phyloP scores from a whole-genome alignment of 768 basidiomycete species.

The Termitomyces titanicus region DNA sequence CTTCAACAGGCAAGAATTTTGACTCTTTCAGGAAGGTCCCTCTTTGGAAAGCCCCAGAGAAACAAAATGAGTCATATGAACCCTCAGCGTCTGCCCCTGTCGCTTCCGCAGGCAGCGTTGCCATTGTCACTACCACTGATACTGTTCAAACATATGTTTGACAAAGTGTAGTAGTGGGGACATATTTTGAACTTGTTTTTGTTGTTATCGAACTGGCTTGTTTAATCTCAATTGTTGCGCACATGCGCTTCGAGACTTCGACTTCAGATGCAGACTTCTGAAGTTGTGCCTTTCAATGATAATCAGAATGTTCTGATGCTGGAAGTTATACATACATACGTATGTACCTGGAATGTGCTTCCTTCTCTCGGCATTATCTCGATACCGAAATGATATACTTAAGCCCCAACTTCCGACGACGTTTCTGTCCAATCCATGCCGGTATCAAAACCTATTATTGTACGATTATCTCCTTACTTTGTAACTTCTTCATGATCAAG shows the following conservation, averaged over 20 bases:
- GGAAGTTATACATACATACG: no score
- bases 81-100: background rate
- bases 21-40: background rate
- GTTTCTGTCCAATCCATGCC: background rate
- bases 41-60: conserved; percentile 5
- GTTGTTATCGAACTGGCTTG: no score
- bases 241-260: background rate
- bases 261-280: no score
- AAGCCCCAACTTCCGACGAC: background rate
- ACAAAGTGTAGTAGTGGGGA: background rate
- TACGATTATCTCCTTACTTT: background rate
- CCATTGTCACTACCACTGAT: background rate
- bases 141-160: background rate
- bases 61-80: background rate
- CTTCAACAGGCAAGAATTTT: background rate
- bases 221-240: background rate
- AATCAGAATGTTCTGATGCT: no score
- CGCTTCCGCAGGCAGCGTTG: background rate
- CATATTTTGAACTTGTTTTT: background rate
- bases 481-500: no score
- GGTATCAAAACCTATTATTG: conserved; percentile 6
- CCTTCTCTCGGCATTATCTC: background rate
- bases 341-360: background rate
- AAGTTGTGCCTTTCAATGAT: no score
- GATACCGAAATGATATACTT: background rate